Conservation (phyloP, 2,329 filamentous ascomycete genomes). For the Phyllosticta paracitricarpa region DNA sequence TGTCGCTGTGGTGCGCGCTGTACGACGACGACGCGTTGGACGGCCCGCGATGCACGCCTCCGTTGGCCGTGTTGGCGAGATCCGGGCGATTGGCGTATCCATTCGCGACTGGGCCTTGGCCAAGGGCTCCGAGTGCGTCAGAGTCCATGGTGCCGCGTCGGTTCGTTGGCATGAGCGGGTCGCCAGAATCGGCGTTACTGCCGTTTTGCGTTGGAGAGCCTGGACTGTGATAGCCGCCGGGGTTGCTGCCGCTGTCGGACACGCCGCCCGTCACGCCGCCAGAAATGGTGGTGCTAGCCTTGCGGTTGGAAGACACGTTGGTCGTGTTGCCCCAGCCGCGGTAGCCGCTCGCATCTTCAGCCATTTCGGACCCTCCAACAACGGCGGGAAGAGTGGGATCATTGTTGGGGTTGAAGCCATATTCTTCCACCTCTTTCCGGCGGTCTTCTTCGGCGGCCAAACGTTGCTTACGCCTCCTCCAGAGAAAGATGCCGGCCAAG, state of each 20-base stretch:
- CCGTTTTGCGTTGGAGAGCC: slow-evolving; percentile 56
- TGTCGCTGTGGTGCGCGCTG: slow-evolving; percentile 66
- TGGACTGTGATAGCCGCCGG: slow-evolving; percentile 40
- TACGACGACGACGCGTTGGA: slow-evolving; percentile 97
- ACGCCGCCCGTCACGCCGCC: slow-evolving; percentile 51
- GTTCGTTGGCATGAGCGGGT: slow-evolving; percentile 46
- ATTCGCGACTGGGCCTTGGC: slow-evolving; percentile 52
- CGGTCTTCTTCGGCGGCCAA: slow-evolving; percentile 80
- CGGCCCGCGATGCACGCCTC: slow-evolving; percentile 65
- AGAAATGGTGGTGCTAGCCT: slow-evolving; percentile 82
- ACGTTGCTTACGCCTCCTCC: slow-evolving; percentile 77
- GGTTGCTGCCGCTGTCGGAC: slow-evolving; percentile 58
- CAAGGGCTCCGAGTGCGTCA: slow-evolving; percentile 75
- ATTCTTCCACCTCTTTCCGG: slow-evolving; percentile 94
- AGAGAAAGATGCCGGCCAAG: slow-evolving; percentile 68
- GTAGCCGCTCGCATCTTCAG: slow-evolving; percentile 69
- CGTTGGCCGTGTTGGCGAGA: not conserved
- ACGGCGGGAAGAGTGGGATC: slow-evolving; percentile 67
- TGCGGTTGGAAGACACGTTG: slow-evolving; percentile 52
- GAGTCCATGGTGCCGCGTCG: slow-evolving; percentile 50
- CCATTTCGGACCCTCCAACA: slow-evolving; percentile 56
- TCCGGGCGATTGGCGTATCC: slow-evolving; percentile 48
- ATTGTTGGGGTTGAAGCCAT: slow-evolving; percentile 94
- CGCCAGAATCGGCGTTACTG: slow-evolving; percentile 57
- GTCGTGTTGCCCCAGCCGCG: slow-evolving; percentile 87